Percentiles rank a stretch among this genome's conserved stretches.
Evolutionary conservation across 768 basidiomycete species (phyloP).

Genomic region (Pleurotus djamor): DNA sequence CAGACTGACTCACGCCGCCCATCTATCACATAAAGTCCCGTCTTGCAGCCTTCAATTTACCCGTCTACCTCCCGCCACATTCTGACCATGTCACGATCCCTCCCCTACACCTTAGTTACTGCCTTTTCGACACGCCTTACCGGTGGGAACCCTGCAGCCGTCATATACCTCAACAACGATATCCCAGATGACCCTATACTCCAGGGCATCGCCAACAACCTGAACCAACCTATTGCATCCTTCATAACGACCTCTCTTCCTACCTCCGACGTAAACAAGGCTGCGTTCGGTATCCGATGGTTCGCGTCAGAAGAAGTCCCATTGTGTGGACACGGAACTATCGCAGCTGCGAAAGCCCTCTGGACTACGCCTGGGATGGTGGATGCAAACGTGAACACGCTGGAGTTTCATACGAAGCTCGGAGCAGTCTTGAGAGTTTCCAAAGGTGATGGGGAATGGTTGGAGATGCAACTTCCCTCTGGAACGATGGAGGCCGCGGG

Average conservation of each 20-base stretch:
- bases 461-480: slow-evolving; percentile 38
- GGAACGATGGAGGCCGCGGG: slow-evolving; percentile 19
- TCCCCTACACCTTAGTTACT: slow-evolving; percentile 27
- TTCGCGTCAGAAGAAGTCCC: slow-evolving; percentile 25
- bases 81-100: background rate
- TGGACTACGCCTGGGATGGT: slow-evolving; percentile 27
- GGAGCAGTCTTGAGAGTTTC: slow-evolving; percentile 24
- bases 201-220: slow-evolving; percentile 32
- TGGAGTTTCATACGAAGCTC: slow-evolving; percentile 28
- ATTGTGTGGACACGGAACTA: slow-evolving; percentile 41
- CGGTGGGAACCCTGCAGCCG: slow-evolving; percentile 6
- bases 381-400: slow-evolving; percentile 20
- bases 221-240: slow-evolving; percentile 42
- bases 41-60: no score
- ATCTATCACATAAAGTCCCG: no score
- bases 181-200: slow-evolving; percentile 23
- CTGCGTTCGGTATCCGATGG: slow-evolving; percentile 34
- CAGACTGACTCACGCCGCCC: no score
- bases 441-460: slow-evolving; percentile 24
- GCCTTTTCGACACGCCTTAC: background rate
- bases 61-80: no score
- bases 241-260: slow-evolving; percentile 27
- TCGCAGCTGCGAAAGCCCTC: slow-evolving; percentile 41
- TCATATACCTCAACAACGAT: background rate
- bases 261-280: slow-evolving; percentile 20